These are phyloP conservation scores for Rosa multiflora DNA, from an alignment of 306 rosid genomes.

Conservation along the genomic window DNA sequence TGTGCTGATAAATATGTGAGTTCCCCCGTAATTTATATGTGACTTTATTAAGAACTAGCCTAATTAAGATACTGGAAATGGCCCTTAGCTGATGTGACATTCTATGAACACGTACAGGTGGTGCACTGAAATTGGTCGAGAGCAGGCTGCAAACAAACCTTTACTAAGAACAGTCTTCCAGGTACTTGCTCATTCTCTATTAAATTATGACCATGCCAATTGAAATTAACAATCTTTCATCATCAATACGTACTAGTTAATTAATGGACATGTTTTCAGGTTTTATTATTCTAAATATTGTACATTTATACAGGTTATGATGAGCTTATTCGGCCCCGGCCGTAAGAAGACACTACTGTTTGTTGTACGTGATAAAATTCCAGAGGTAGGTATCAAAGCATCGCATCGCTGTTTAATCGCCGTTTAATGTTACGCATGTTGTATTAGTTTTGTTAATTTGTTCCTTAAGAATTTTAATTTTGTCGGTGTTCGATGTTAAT, in stretches of 20 bases:
- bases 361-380: constrained; percentile 77
- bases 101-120: constrained; percentile 36
- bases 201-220: background rate
- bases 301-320: constrained; percentile 53
- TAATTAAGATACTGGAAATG: background rate
- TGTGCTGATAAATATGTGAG: constrained; percentile 76
- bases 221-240: constrained; percentile 4
- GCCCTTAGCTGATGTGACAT: too few relatives aligned
- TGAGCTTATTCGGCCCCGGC: constrained; percentile 70
- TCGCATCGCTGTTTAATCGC: too few relatives aligned
- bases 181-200: constrained; percentile 30
- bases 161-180: constrained; percentile 84
- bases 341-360: constrained; percentile 75
- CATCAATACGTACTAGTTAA: background rate
- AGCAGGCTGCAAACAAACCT: constrained; percentile 89
- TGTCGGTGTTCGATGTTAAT: constrained; percentile 10
- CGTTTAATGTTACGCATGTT: too few relatives aligned
- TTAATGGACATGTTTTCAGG: background rate
- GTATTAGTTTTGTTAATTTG: too few relatives aligned
- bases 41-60: background rate
- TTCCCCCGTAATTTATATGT: too few relatives aligned
- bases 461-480: background rate
- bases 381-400: constrained; percentile 41
- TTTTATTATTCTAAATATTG: too few relatives aligned
- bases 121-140: constrained; percentile 96